Evolutionary conservation across 331 rosid species (phyloP).

Genomic region (Pyracantha coccinea): DNA sequence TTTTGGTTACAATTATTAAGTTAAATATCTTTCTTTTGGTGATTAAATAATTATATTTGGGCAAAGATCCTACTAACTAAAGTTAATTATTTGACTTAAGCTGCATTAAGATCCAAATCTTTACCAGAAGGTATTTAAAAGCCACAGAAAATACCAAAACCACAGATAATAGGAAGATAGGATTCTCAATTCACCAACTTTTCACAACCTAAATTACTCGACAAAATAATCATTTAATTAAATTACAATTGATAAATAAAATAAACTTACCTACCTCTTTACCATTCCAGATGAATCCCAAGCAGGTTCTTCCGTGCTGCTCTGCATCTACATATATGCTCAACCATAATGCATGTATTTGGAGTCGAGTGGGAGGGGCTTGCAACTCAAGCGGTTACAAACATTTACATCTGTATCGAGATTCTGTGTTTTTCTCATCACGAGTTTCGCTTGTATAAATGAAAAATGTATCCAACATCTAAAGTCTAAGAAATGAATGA

Average conservation of each 20-base stretch:
- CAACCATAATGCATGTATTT: background rate
- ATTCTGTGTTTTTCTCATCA: background rate
- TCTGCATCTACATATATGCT: background rate
- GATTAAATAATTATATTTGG: background rate
- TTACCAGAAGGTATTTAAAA: background rate
- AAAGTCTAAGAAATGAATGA: too few relatives aligned
- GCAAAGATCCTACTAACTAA: background rate
- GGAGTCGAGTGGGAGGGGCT: background rate
- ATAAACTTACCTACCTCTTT: background rate
- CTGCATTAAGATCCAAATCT: background rate
- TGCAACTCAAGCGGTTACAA: background rate
- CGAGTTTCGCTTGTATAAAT: background rate
- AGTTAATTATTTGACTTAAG: background rate
- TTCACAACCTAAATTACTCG: background rate
- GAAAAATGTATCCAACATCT: background rate
- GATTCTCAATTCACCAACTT: background rate
- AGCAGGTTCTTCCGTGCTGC: conserved; percentile 5
- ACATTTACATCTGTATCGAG: too few relatives aligned
- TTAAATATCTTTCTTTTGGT: background rate
- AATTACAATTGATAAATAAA: too few relatives aligned
- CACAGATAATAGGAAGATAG: background rate
- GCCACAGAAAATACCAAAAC: background rate
- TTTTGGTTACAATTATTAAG: background rate
- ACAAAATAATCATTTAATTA: background rate
- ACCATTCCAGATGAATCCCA: background rate